Evolutionary conservation across 371 early-diverging fungal genomes (phyloP).

Genomic region (Apophysomyces elegans): DNA sequence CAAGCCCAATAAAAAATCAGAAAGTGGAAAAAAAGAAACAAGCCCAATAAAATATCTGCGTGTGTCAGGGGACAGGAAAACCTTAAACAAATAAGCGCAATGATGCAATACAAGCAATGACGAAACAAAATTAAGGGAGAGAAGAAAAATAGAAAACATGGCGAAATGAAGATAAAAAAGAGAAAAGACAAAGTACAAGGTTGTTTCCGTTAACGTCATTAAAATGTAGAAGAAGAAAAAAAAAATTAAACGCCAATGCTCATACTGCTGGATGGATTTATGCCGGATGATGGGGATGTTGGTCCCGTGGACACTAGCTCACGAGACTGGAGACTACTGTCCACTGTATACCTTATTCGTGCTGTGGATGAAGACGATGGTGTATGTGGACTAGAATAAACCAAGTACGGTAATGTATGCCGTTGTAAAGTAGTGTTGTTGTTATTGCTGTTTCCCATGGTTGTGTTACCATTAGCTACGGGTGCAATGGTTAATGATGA

Average conservation of each 20-base stretch:
- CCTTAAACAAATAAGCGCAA: not conserved
- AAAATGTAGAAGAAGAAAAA: slow-evolving; percentile 1
- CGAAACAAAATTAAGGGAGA: not conserved
- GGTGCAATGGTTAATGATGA: not conserved
- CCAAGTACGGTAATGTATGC: not conserved
- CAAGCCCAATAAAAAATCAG: too few species aligned
- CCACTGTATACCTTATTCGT: slow-evolving; percentile 8
- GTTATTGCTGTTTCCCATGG: slow-evolving; percentile 6
- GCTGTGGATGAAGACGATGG: not conserved
- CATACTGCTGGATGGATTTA: slow-evolving; percentile 21
- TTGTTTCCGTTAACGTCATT: not conserved
- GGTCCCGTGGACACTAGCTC: slow-evolving; percentile 13
- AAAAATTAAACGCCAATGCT: slow-evolving; percentile 26
- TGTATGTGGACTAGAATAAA: slow-evolving; percentile 6
- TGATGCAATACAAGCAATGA: not conserved
- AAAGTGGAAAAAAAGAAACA: too few species aligned
- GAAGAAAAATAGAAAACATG: not conserved
- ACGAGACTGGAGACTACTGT: slow-evolving; percentile 1
- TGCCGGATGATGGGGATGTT: not conserved
- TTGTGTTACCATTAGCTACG: slow-evolving; percentile 6
- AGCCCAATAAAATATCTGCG: not conserved
- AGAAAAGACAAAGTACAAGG: slow-evolving; percentile 5
- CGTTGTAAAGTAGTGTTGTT: not conserved
- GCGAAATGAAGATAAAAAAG: not conserved
- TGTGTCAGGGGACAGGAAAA: not conserved